Base-by-base conservation (phyloP, 192 early-diverging fungal species). In the Coemansia umbellata region DNA sequence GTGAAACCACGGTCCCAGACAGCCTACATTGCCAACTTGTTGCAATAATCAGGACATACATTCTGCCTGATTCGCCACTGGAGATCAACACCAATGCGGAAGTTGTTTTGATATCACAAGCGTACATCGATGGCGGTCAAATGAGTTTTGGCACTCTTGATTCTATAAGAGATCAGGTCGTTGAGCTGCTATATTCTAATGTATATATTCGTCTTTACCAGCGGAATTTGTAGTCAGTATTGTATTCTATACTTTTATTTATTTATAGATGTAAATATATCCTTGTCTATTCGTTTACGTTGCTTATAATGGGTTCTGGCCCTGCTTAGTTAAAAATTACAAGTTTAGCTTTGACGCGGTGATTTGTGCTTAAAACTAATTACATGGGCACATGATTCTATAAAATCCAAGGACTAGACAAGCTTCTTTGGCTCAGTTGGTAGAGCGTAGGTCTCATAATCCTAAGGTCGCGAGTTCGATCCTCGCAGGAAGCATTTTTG, bases 401-500 rank as follows among this genome's bases (percentile, higher is more conserved):
- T n/a, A n/a, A n/a, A n/a, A n/a, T n/a, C n/a, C n/a, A n/a, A n/a
- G n/a, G n/a, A n/a, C n/a, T n/a, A n/a, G n/a, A 2, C 33, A 35
- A 31, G 55, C 55, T 58, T 58, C 55, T 37, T 59, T 59, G 57
- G 57, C 57, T 37, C 57, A 59, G 57, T 42, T 19, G 57, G 57
- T 36, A 59, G 57, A 31, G 59, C 59, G 59, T 62, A 45, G 31
- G 59, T 62, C 59, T 62, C 59, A 62, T 62, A 62, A 62, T 62
- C 59, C 21, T 45, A 62, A 62, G 59, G 59, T 59, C 57, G 59
- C 52, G 59, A 62, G 50, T 62, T 62, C 50, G 59, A 62, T 17
- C 51, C 59, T 62, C 50, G 44, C 50, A 53, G 43, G 50, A 43
- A 47, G 50, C 50, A 62, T 36, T 45, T 11, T 14, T 45, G n/a